phyloP scores from a whole-genome alignment of 805 yeast genomes.

The Wickerhamiella musiphila region DNA sequence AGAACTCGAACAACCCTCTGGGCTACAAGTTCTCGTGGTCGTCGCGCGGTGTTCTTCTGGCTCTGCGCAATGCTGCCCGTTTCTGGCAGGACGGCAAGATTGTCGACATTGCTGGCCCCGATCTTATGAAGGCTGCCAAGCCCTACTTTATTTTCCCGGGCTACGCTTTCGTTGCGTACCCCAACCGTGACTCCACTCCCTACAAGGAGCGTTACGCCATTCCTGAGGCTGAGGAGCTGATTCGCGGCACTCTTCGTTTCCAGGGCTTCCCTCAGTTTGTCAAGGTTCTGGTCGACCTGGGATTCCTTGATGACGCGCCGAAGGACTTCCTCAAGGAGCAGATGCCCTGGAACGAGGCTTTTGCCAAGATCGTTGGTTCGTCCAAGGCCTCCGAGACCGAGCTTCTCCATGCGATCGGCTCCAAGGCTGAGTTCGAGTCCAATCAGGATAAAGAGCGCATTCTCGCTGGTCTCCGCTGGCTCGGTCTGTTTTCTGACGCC shows the following conservation, averaged over 20 bases:
- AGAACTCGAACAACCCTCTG: conserved; percentile 90
- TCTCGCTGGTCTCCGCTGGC: conserved; percentile 79
- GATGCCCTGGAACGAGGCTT: conserved; percentile 77
- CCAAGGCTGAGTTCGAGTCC: conserved; percentile 64
- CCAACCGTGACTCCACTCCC: conserved; percentile 93
- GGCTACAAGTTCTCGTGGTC: conserved; percentile 99
- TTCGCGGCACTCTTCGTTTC: conserved; percentile 94
- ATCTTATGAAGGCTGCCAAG: conserved; percentile 84
- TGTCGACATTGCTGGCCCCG: conserved; percentile 68
- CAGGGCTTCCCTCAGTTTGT: conserved; percentile 98
- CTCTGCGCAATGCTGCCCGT: conserved; percentile 83
- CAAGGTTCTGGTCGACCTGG: conserved; percentile 86
- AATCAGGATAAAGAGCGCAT: conserved; percentile 75
- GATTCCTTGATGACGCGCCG: conserved; percentile 70
- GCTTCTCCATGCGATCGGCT: conserved; percentile 54
- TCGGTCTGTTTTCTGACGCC: conserved; percentile 71
- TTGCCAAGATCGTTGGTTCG: conserved; percentile 60
- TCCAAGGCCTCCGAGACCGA: conserved; percentile 52
- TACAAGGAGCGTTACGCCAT: conserved; percentile 83
- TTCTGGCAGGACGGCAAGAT: conserved; percentile 76
- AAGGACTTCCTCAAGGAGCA: conserved; percentile 35
- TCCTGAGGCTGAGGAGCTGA: conserved; percentile 93
- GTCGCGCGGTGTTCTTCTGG: conserved; percentile 91
- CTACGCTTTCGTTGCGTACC: conserved; percentile 84
- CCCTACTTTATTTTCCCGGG: conserved; percentile 96